phyloP scores from a whole-genome alignment of 176 grass and related monocot genomes.

The Eleusine indica region DNA sequence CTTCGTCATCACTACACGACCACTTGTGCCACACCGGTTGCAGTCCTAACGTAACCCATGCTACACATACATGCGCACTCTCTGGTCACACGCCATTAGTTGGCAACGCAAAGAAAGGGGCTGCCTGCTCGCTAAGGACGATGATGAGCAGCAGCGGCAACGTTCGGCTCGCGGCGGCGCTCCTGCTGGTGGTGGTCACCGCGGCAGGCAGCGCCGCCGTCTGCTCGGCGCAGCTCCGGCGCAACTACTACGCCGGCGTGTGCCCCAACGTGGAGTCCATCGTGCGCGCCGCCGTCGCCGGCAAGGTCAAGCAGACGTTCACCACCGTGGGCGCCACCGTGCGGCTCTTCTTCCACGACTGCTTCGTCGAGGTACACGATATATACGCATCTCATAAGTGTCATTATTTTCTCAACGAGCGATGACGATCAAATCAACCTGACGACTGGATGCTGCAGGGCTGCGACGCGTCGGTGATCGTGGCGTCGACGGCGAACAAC shows the following conservation, averaged over 20 bases:
- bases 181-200: neutral
- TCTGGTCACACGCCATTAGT: no score
- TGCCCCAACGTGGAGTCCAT: conserved; percentile 62
- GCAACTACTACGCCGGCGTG: conserved; percentile 48
- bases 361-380: conserved; percentile 35
- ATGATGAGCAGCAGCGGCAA: no score
- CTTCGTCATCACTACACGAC: no score
- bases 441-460: neutral
- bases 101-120: no score
- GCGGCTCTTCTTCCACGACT: conserved; percentile 65
- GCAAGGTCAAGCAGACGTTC: conserved; percentile 40
- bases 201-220: neutral
- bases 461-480: neutral
- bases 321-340: conserved; percentile 49
- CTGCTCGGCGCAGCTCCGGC: conserved; percentile 33
- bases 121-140: no score
- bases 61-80: no score
- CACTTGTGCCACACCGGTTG: no score
- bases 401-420: no score
- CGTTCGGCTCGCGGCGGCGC: neutral
- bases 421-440: no score
- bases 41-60: no score
- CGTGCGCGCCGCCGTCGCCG: conserved; percentile 43
- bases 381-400: no score
- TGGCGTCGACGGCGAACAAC: neutral